These are phyloP conservation scores for Xenoacremonium recifei DNA, from an alignment of 2,329 filamentous ascomycete genomes.

Conservation along the genomic window DNA sequence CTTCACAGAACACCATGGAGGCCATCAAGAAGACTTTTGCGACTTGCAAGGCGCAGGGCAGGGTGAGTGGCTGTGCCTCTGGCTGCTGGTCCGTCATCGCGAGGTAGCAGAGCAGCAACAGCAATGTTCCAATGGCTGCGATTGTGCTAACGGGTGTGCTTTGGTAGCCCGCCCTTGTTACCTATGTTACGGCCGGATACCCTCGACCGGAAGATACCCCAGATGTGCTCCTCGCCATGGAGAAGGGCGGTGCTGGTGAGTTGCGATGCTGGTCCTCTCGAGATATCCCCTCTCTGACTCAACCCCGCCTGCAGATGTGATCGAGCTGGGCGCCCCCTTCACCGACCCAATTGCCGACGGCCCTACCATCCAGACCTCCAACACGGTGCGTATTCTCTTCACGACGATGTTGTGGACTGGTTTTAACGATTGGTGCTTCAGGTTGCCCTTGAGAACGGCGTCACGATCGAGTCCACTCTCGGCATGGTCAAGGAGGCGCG, in stretches of 20 bases:
- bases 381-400: slow-evolving; percentile 63
- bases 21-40: slow-evolving; percentile 58
- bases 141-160: slow-evolving; percentile 19
- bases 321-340: slow-evolving; percentile 94
- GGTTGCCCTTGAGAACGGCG: slow-evolving; percentile 80
- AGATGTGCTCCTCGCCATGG: slow-evolving; percentile 82
- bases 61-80: slow-evolving; percentile 42
- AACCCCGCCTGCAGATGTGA: slow-evolving; percentile 60
- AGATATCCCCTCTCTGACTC: slow-evolving; percentile 5
- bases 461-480: slow-evolving; percentile 76
- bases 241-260: slow-evolving; percentile 86
- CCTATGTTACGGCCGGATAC: slow-evolving; percentile 94
- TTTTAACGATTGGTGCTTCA: no score
- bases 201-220: slow-evolving; percentile 80
- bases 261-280: slow-evolving; percentile 2
- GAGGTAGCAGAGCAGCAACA: slow-evolving; percentile 23
- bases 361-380: slow-evolving; percentile 93
- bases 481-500: slow-evolving; percentile 82
- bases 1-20: slow-evolving; percentile 47
- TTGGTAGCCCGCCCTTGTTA: slow-evolving; percentile 76
- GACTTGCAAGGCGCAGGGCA: slow-evolving; percentile 57
- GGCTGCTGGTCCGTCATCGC: slow-evolving; percentile 11
- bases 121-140: no score
- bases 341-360: slow-evolving; percentile 98
- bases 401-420: no score